Conservation (phyloP, 208 protist genomes). For the Leishmania guyanensis region DNA sequence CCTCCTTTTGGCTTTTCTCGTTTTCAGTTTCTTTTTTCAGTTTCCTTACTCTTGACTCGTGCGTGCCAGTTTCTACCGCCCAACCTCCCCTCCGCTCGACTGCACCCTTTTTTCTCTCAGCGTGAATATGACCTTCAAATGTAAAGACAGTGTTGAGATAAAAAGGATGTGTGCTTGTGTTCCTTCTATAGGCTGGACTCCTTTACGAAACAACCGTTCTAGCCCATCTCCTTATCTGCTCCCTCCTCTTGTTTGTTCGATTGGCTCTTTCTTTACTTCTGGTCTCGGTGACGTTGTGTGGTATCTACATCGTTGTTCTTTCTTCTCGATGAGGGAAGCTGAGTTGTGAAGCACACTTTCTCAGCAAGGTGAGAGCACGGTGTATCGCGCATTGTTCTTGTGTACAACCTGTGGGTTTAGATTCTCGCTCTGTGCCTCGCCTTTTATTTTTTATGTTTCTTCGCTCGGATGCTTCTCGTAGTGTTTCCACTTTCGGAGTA, state of each 20-base stretch:
- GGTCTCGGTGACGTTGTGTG: background rate
- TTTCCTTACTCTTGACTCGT: background rate
- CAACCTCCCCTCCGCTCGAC: background rate
- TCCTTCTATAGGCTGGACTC: background rate
- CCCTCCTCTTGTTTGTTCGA: background rate
- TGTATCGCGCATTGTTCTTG: background rate
- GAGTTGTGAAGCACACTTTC: background rate
- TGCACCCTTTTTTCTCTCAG: background rate
- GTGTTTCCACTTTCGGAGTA: background rate
- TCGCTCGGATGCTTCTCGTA: too few relatives aligned
- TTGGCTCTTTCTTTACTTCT: background rate
- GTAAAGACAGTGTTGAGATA: background rate
- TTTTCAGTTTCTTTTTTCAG: background rate
- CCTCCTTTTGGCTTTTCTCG: background rate
- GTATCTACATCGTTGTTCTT: background rate
- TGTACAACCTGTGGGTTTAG: background rate
- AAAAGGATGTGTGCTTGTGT: background rate
- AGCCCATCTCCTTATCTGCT: background rate
- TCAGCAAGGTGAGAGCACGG: background rate
- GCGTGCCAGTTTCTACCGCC: background rate
- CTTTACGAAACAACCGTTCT: background rate
- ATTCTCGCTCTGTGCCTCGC: background rate
- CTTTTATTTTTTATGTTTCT: background rate
- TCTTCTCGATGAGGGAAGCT: background rate
- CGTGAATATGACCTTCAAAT: background rate